Evolutionary conservation across 2,329 filamentous ascomycete species (phyloP).

Genomic region (Aspergillus fumigatiaffinis): DNA sequence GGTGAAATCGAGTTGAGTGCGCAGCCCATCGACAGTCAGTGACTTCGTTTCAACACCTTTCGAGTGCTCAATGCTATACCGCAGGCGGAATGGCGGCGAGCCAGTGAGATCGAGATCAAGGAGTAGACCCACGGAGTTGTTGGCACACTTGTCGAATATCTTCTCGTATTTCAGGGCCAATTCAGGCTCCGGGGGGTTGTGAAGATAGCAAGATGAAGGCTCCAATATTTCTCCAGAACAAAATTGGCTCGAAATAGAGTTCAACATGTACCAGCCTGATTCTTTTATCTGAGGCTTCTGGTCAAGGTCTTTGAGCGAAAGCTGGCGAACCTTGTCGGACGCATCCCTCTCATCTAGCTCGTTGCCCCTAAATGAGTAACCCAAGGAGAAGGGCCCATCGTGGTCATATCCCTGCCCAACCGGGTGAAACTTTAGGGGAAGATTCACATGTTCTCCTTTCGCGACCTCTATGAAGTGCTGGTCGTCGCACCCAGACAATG

Average conservation of each 20-base stretch:
- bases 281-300: constrained; percentile 67
- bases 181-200: constrained; percentile 86
- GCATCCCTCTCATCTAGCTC: constrained; percentile 63
- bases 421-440: constrained; percentile 69
- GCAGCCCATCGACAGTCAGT: constrained; percentile 63
- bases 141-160: constrained; percentile 91
- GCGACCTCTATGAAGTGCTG: constrained; percentile 79
- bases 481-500: constrained; percentile 70
- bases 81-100: constrained; percentile 83
- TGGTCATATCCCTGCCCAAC: constrained; percentile 54
- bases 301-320: constrained; percentile 54
- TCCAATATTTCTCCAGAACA: constrained; percentile 88
- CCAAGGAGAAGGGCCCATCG: constrained; percentile 67
- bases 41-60: constrained; percentile 54
- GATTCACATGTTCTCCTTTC: constrained; percentile 61
- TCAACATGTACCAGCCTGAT: constrained; percentile 82
- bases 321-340: constrained; percentile 54
- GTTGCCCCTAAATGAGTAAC: constrained; percentile 78
- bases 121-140: constrained; percentile 83
- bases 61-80: constrained; percentile 66
- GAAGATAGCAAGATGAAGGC: constrained; percentile 84
- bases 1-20: constrained; percentile 79
- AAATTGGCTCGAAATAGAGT: constrained; percentile 71
- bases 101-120: constrained; percentile 88
- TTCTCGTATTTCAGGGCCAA: constrained; percentile 70